Evolutionary conservation across 495 filamentous ascomycete species (phyloP), one percentile per base, ranked within the genome.

Genomic region (Penicillium soppii): DNA sequence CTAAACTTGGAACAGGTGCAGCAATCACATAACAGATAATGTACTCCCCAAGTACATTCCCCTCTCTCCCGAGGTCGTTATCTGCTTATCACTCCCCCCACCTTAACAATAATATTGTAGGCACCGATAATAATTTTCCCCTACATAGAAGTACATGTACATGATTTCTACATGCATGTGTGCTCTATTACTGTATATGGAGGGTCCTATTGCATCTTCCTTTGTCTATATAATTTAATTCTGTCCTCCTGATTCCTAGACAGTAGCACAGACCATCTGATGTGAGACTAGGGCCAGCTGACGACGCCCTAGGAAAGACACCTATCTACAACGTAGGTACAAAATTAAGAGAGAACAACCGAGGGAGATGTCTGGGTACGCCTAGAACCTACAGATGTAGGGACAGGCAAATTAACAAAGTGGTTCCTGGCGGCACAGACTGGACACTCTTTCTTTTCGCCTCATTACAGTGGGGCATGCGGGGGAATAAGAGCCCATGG

Each of bases 281-380:
- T 29, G 46, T 49, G 47, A 49, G 36, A 49, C 46, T 36, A 39
- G 26, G 29, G 7, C 43, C 39, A 39, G 48, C 48, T 51, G 39
- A 50, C 38, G 39, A 50, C 47, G 38, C 36, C 45, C 17, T 15
- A 5, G 26, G 37, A 19, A 27, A 21, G 25, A 38, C 5, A 20
- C 1, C 8, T 23, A 25, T n/a, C n/a, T n/a, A n/a, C n/a, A n/a
- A n/a, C n/a, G n/a, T n/a, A n/a, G n/a, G n/a, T n/a, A n/a, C n/a
- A n/a, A n/a, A n/a, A n/a, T 25, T 29, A 6, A 8, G 15, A 4
- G 15, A 6, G 4, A 4, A 25, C 42, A 29, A 25, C 10, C 43
- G 29, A 47, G 43, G 29, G 43, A 36, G n/a, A 36, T 6, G n/a
- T n/a, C n/a, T n/a, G n/a, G n/a, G n/a, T n/a, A n/a, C n/a, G n/a